Percentiles rank a stretch among this genome's conserved stretches.
Conservation (phyloP, 345 rosid species). For the Arabidopsis arenosa region DNA sequence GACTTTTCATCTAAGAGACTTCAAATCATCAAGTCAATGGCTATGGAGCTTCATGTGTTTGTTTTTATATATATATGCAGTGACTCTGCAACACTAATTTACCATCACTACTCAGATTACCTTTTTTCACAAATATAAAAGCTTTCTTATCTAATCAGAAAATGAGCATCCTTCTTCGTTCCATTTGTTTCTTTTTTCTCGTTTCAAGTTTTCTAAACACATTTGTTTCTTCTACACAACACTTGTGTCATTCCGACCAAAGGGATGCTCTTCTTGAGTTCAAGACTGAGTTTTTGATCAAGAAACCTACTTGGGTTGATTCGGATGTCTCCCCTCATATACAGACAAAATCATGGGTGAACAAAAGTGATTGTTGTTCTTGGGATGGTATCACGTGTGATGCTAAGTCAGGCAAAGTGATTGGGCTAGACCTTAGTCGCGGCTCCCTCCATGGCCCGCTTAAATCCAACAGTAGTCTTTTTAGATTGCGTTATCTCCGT, state of each 20-base stretch:
- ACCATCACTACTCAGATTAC: background rate
- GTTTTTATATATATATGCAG: background rate
- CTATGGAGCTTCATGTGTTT: background rate
- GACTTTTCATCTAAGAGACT: background rate
- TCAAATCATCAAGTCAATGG: background rate
- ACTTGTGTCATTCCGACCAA: background rate
- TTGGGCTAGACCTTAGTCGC: background rate
- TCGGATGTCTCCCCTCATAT: background rate
- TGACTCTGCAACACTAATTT: background rate
- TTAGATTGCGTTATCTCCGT: slow-evolving; percentile 2
- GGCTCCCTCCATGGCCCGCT: background rate
- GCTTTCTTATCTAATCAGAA: background rate
- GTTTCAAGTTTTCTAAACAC: background rate
- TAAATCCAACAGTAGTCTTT: slow-evolving; percentile 9
- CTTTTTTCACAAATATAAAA: background rate
- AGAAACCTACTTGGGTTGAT: background rate
- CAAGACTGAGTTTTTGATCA: background rate
- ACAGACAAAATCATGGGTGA: slow-evolving; percentile 3
- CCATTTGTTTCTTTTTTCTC: background rate
- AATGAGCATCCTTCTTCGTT: background rate
- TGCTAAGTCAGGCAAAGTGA: slow-evolving; percentile 9
- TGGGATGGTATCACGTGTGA: slow-evolving; percentile 30
- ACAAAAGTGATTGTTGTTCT: slow-evolving; percentile 24
- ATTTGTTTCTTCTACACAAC: background rate
- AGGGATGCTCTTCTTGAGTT: slow-evolving; percentile 6